Evolutionary conservation across 2,329 filamentous ascomycete genomes (phyloP).

Genomic region (Colletotrichum orchidophilum): DNA sequence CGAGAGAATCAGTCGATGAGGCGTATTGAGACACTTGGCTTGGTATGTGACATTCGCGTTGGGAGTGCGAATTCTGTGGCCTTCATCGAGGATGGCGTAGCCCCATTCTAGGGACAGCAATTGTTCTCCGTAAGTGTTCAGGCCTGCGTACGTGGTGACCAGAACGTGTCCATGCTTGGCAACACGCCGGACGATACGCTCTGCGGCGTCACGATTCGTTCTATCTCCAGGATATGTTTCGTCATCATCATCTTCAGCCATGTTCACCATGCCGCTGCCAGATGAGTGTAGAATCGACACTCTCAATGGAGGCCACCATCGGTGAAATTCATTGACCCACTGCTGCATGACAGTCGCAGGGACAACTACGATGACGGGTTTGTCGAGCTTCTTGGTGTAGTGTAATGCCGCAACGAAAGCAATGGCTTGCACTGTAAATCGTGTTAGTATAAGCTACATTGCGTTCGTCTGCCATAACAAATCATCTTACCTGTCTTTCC

Average conservation of each 20-base stretch:
- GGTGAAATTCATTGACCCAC: slow-evolving; percentile 98
- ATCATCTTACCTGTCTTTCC: slow-evolving; percentile 75
- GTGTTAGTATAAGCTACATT: slow-evolving; percentile 30
- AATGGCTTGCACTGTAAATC: slow-evolving; percentile 60
- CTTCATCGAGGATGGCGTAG: slow-evolving; percentile 94
- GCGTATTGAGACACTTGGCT: slow-evolving; percentile 91
- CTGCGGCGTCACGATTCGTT: slow-evolving; percentile 69
- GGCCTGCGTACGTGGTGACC: slow-evolving; percentile 93
- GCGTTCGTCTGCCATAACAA: background rate
- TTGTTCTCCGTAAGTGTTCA: slow-evolving; percentile 90
- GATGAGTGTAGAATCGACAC: slow-evolving; percentile 96
- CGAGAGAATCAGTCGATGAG: slow-evolving; percentile 91
- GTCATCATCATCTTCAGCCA: slow-evolving; percentile 68
- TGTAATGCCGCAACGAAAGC: slow-evolving; percentile 91
- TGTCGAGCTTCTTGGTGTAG: slow-evolving; percentile 85
- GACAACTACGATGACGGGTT: slow-evolving; percentile 90
- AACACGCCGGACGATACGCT: slow-evolving; percentile 83
- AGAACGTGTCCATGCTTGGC: slow-evolving; percentile 88
- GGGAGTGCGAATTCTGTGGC: slow-evolving; percentile 97
- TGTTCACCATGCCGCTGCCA: slow-evolving; percentile 93
- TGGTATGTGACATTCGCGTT: slow-evolving; percentile 94
- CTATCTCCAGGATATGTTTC: slow-evolving; percentile 46
- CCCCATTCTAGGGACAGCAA: slow-evolving; percentile 89
- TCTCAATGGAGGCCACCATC: slow-evolving; percentile 98
- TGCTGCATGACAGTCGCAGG: slow-evolving; percentile 95